Conservation (phyloP, 2,329 filamentous ascomycete species). For the Talaromyces pinophilus region DNA sequence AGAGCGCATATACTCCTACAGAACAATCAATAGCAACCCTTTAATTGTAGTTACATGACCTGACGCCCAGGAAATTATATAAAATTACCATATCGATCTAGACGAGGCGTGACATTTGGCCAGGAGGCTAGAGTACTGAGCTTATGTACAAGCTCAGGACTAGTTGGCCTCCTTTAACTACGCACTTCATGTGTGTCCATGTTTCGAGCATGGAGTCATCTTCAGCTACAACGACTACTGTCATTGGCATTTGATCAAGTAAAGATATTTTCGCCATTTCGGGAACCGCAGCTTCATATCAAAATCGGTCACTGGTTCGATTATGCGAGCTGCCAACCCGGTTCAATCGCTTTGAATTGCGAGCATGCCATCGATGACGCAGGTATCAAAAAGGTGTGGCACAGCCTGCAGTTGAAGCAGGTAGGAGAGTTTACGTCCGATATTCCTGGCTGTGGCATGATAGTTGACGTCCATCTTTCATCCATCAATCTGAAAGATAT, state of each 20-base stretch:
- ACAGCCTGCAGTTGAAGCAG: background rate
- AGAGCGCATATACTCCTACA: too few relatives aligned
- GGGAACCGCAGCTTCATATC: background rate
- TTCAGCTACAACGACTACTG: background rate
- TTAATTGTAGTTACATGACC: background rate
- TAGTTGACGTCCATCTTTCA: background rate
- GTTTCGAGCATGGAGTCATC: background rate
- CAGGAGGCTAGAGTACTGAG: background rate
- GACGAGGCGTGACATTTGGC: background rate
- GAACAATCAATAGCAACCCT: background rate
- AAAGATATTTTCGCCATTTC: background rate
- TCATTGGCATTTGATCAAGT: background rate
- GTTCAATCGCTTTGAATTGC: background rate
- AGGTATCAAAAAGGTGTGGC: background rate
- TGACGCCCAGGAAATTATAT: too few relatives aligned
- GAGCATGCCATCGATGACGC: background rate
- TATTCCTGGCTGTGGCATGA: background rate
- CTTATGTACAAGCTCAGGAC: background rate
- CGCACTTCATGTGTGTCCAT: background rate
- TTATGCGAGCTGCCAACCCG: background rate
- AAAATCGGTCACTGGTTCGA: background rate
- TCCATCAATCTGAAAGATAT: background rate
- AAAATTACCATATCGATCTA: background rate
- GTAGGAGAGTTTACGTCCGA: background rate
- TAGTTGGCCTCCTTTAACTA: background rate